Conservation (phyloP, 2,329 filamentous ascomycete species). For the Aspergillus ruber region DNA sequence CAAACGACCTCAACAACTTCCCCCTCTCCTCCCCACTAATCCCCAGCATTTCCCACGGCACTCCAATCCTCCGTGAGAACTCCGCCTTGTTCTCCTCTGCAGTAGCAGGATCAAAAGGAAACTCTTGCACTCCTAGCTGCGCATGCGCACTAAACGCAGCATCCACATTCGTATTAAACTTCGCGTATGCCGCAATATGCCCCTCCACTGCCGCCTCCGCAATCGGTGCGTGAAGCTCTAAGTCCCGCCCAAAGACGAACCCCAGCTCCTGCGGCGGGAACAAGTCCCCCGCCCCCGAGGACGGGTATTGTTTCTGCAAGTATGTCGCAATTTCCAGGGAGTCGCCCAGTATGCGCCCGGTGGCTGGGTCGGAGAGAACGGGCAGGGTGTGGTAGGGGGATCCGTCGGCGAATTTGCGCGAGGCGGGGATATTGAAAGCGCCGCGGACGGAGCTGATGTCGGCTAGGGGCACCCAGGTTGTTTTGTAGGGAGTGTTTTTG, state of each 20-base stretch:
- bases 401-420: conserved; percentile 52
- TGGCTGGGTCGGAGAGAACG: conserved; percentile 45
- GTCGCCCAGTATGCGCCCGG: conserved; percentile 47
- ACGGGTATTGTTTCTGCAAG: conserved; percentile 49
- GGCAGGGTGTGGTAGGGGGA: conserved; percentile 56
- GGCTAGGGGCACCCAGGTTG: conserved; percentile 48
- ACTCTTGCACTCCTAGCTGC: conserved; percentile 31
- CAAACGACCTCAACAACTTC: conserved; percentile 36
- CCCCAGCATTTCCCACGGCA: conserved; percentile 36
- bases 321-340: conserved; percentile 61
- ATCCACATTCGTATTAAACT: conserved; percentile 51
- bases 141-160: conserved; percentile 46
- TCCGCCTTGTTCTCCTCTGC: conserved; percentile 42
- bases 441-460: conserved; percentile 47
- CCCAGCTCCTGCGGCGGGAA: conserved; percentile 43
- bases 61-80: conserved; percentile 44
- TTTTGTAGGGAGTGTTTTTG: conserved; percentile 44
- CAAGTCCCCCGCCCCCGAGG: conserved; percentile 40
- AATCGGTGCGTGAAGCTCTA: conserved; percentile 32
- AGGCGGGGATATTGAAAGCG: conserved; percentile 42
- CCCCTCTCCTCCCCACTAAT: conserved; percentile 35
- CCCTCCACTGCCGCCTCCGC: conserved; percentile 23
- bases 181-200: conserved; percentile 33
- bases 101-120: conserved; percentile 49
- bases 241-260: conserved; percentile 28